phyloP scores from a whole-genome alignment of 2,329 filamentous ascomycete genomes.

The Diaporthe sp. region DNA sequence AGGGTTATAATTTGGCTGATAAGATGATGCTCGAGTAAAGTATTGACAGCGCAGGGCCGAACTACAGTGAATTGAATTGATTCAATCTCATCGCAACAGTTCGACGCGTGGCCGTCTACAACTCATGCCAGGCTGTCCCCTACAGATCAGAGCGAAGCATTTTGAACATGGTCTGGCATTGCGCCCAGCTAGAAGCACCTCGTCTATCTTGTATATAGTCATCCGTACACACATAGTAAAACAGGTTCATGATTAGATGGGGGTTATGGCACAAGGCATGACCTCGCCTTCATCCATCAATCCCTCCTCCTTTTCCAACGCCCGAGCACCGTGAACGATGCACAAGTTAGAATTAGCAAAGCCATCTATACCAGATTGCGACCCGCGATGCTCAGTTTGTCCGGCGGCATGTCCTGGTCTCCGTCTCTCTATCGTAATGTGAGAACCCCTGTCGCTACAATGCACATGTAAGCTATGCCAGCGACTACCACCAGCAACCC shows the following conservation, averaged over 20 bases:
- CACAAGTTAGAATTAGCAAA: slow-evolving; percentile 15
- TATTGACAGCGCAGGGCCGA: background rate
- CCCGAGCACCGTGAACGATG: slow-evolving; percentile 39
- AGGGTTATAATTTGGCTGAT: background rate
- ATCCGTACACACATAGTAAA: slow-evolving; percentile 21
- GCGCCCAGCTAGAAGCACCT: slow-evolving; percentile 22
- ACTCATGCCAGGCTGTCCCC: too few relatives aligned
- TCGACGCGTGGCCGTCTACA: background rate
- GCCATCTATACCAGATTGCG: slow-evolving; percentile 27
- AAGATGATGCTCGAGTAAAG: background rate
- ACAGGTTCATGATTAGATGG: slow-evolving; percentile 36
- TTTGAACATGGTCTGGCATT: slow-evolving; percentile 34
- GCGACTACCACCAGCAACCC: slow-evolving; percentile 51
- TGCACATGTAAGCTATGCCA: slow-evolving; percentile 58
- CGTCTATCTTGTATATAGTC: slow-evolving; percentile 39
- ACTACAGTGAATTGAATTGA: background rate
- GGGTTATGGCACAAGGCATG: slow-evolving; percentile 23
- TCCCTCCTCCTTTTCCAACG: slow-evolving; percentile 30
- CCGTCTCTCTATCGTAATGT: slow-evolving; percentile 22
- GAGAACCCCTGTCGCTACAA: slow-evolving; percentile 37
- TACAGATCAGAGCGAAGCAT: background rate
- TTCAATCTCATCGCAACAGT: background rate
- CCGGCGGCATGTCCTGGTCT: slow-evolving; percentile 14
- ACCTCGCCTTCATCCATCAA: slow-evolving; percentile 21
- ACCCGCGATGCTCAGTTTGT: slow-evolving; percentile 19